A percentile compares a stretch with the other conserved stretches of the same genome.
Conservation (phyloP, 1,139 yeast species). For the Debaryomyces singareniensis region DNA sequence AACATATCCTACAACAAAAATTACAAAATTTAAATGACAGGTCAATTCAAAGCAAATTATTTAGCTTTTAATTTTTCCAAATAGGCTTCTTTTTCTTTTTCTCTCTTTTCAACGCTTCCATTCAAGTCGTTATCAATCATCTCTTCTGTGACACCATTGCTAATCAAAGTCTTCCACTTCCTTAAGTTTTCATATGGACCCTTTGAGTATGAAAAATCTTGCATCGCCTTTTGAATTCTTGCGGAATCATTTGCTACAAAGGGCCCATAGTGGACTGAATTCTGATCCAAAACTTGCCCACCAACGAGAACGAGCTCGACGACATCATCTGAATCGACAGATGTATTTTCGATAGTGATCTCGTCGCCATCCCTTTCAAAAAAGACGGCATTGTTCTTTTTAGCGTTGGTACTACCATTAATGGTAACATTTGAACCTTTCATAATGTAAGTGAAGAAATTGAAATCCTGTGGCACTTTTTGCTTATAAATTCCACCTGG, state of each 20-base stretch:
- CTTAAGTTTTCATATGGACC: conserved; percentile 73
- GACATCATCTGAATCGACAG: conserved; percentile 19
- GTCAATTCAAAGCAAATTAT: too few species aligned
- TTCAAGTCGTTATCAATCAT: conserved; percentile 36
- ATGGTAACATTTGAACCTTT: conserved; percentile 53
- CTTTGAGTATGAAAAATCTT: conserved; percentile 59
- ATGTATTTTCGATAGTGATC: conserved; percentile 45
- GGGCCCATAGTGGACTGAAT: conserved; percentile 84
- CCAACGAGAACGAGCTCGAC: conserved; percentile 66
- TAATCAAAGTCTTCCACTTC: conserved; percentile 65
- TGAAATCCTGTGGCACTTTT: conserved; percentile 55
- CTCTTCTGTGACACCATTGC: conserved; percentile 48
- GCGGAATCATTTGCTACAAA: conserved; percentile 67
- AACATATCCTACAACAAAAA: too few species aligned
- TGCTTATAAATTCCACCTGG: conserved; percentile 68
- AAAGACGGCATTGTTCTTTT: conserved; percentile 51
- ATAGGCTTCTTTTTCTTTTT: conserved; percentile 20
- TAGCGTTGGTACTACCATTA: conserved; percentile 32
- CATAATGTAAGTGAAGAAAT: conserved; percentile 66
- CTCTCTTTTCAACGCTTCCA: conserved; percentile 30
- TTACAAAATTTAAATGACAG: too few species aligned
- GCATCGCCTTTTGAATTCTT: conserved; percentile 60
- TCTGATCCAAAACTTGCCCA: conserved; percentile 72
- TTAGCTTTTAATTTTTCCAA: conserved; percentile 9
- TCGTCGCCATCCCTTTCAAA: conserved; percentile 61